A percentile compares a stretch with the other conserved stretches of the same genome.
These are phyloP conservation scores for Phytophthora hybrid DNA, from an alignment of 352 stramenopile species.

Conservation along the genomic window DNA sequence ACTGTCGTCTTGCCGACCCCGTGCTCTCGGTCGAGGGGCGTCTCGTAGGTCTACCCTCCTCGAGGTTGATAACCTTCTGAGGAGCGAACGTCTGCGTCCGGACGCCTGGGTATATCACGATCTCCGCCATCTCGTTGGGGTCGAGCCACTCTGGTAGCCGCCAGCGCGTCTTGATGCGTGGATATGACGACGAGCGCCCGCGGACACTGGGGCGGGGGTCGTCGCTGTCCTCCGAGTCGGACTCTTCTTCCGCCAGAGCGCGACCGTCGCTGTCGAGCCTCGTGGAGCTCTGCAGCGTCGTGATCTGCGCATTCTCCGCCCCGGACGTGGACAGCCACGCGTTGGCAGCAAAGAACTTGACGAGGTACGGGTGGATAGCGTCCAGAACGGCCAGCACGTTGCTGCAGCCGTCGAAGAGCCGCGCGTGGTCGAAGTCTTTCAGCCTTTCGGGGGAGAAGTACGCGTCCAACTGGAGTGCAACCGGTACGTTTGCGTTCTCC, in stretches of 20 bases:
- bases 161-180: conserved; percentile 44
- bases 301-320: conserved; percentile 46
- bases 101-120: conserved; percentile 65
- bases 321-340: conserved; percentile 43
- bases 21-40: conserved; percentile 32
- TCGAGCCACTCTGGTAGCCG: conserved; percentile 55
- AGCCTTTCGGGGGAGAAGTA: conserved; percentile 63
- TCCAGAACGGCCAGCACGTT: conserved; percentile 73
- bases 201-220: conserved; percentile 25
- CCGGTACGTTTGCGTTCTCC: conserved; percentile 39
- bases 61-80: conserved; percentile 69
- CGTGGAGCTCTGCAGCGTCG: conserved; percentile 49
- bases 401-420: conserved; percentile 62
- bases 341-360: conserved; percentile 54
- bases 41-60: conserved; percentile 27
- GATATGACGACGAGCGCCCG: conserved; percentile 36
- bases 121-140: conserved; percentile 50
- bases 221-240: conserved; percentile 51
- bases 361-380: conserved; percentile 66
- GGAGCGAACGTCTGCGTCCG: conserved; percentile 56
- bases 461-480: conserved; percentile 47
- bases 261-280: conserved; percentile 41
- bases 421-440: conserved; percentile 56
- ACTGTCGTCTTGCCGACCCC: conserved; percentile 22
- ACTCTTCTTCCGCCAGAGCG: conserved; percentile 41